Evolutionary conservation across 163 green algal genomes (phyloP).

Genomic region (Prototheca stagnorum): DNA sequence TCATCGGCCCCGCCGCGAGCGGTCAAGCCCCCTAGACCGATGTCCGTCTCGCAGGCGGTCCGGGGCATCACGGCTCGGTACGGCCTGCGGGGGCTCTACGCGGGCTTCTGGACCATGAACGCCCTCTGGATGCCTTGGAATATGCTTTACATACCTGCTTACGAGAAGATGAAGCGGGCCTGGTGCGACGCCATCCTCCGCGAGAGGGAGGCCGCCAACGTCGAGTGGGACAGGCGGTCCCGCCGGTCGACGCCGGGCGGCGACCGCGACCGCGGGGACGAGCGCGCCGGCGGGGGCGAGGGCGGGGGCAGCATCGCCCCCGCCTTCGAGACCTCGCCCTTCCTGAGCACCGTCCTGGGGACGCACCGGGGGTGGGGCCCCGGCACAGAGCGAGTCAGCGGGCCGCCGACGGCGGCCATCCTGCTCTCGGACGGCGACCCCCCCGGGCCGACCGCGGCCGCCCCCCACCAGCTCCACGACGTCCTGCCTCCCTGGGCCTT

Average conservation of each 20-base stretch:
- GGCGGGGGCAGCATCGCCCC: no score
- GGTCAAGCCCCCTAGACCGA: no score
- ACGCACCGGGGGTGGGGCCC: background rate
- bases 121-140: constrained; percentile 72
- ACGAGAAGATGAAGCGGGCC: constrained; percentile 24
- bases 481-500: constrained; percentile 20
- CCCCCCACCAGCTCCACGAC: no score
- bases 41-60: background rate
- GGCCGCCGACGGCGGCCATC: background rate
- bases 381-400: background rate
- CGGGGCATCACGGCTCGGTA: background rate
- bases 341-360: background rate
- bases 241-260: no score
- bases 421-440: constrained; percentile 1
- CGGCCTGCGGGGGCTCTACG: constrained; percentile 5
- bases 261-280: no score
- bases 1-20: no score
- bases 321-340: background rate
- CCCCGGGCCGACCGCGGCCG: no score
- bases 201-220: background rate
- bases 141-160: constrained; percentile 50
- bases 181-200: constrained; percentile 12
- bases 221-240: no score
- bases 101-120: constrained; percentile 41
- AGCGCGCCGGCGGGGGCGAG: no score